A percentile compares a stretch with the other conserved stretches of the same genome.
phyloP scores from a whole-genome alignment of 2,329 filamentous ascomycete genomes.

The Rutstroemia sp. region DNA sequence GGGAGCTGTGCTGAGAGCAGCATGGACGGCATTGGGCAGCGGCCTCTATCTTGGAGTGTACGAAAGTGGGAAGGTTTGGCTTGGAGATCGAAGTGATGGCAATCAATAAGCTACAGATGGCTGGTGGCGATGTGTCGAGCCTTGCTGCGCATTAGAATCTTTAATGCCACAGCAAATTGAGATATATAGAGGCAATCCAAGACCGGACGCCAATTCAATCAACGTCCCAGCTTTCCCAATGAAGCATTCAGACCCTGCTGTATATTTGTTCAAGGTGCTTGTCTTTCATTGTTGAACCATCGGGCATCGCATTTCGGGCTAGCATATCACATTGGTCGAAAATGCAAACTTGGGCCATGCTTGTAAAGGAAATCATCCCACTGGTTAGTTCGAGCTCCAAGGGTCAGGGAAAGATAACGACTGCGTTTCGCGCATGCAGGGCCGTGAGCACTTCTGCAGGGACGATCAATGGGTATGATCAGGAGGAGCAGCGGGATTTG shows the following conservation, averaged over 20 bases:
- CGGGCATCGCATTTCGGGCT: too few relatives aligned
- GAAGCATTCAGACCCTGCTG: not conserved
- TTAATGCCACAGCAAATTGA: not conserved
- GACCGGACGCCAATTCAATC: not conserved
- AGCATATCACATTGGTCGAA: too few relatives aligned
- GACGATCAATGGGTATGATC: not conserved
- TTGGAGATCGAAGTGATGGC: slow-evolving; percentile 28
- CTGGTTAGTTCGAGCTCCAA: not conserved
- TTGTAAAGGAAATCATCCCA: too few relatives aligned
- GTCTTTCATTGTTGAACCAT: too few relatives aligned
- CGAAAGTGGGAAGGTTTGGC: slow-evolving; percentile 66
- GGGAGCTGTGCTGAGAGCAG: slow-evolving; percentile 63
- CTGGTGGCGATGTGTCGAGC: too few relatives aligned
- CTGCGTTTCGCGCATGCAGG: not conserved
- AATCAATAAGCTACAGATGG: not conserved
- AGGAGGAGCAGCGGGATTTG: not conserved
- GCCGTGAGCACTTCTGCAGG: not conserved
- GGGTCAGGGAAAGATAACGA: not conserved
- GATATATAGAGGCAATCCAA: too few relatives aligned
- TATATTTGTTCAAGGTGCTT: too few relatives aligned
- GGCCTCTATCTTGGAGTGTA: slow-evolving; percentile 83
- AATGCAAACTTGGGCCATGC: too few relatives aligned
- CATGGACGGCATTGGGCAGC: slow-evolving; percentile 77
- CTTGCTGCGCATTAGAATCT: not conserved
- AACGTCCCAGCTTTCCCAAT: not conserved